Evolutionary conservation across 768 basidiomycete species (phyloP).

Genomic region (Mycena latifolia): DNA sequence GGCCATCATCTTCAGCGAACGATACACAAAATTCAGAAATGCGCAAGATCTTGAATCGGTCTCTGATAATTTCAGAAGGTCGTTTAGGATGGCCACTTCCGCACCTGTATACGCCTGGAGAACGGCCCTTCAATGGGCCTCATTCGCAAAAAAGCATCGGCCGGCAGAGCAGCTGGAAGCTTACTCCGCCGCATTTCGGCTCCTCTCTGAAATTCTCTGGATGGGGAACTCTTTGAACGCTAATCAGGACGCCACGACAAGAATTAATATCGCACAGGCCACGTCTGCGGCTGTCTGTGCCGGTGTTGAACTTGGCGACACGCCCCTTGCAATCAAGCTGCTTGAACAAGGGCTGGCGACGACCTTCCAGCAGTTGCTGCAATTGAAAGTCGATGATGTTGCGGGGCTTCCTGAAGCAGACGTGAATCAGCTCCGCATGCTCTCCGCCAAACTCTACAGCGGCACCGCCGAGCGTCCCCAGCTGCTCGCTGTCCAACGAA

Average conservation of each 20-base stretch:
- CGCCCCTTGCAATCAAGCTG: not conserved
- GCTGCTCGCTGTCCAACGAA: not conserved
- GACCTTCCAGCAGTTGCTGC: not conserved
- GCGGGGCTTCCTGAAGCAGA: not conserved
- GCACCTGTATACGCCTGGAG: not conserved
- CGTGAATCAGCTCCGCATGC: not conserved
- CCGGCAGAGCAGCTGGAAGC: not conserved
- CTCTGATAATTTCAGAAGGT: not conserved
- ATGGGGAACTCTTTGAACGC: slow-evolving; percentile 2
- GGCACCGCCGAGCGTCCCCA: not conserved
- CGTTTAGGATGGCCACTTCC: not conserved
- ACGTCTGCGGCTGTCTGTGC: not conserved
- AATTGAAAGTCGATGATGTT: slow-evolving; percentile 5
- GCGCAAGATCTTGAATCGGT: not conserved
- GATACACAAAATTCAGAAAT: not conserved
- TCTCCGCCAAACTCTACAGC: not conserved
- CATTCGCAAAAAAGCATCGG: not conserved
- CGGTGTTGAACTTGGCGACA: not conserved
- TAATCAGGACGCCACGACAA: not conserved
- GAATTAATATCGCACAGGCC: not conserved
- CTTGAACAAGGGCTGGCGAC: slow-evolving; percentile 18
- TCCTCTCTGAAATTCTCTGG: too few species aligned
- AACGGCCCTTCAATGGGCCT: not conserved
- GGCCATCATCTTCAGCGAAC: too few species aligned
- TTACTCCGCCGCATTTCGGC: not conserved